Evolutionary conservation across 177 flowering plant genomes (phyloP), one percentile per base, ranked within the genome.

Genomic region (Vitis hybrid): DNA sequence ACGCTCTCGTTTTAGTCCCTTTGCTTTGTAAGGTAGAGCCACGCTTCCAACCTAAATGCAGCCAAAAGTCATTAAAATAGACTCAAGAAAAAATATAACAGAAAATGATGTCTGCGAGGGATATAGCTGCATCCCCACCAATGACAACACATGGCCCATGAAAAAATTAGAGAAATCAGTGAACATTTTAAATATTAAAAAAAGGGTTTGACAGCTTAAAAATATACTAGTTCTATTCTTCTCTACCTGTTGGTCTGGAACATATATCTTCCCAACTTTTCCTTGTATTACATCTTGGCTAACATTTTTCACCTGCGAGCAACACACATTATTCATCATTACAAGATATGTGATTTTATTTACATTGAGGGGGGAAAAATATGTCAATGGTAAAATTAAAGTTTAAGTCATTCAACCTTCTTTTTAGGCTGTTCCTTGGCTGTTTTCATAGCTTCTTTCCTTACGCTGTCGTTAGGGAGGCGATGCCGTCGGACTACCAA

Each of bases 1-100:
- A 0, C 98, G 88, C 74, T 87, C 93, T 78, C 98, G 86, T 83
- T 91, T 91, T 71, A 90, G 69, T 65, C 95, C 97, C 83, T 88
- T 93, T 2, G 85, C 71, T 63, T 82, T 87, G 82, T 84, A 20
- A 20, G 86, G 81, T 61, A 86, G 69, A 16, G 74, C 64, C 85
- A 79, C 79, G 2, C 70, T 84, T 72, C 90, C 93, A 75, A 93
- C 77, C 98, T 93, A 62, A 58, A 64, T 6, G 19, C 31, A 13
- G 62, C 19, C 68, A 71, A 2, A 56, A 48, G 20, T 29, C n/a
- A 53, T 13, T 63, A 55, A 18, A 61, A 50, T 6, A 61, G 49
- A 61, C 13, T 16, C 69, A 56, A 11, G 15, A 61, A 20, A 49
- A 11, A 69, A 19, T 9, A 10, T n/a, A 20, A 34, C 8, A 34